Conservation (phyloP, 805 yeast species). For the Zygotorulaspora sp. region DNA sequence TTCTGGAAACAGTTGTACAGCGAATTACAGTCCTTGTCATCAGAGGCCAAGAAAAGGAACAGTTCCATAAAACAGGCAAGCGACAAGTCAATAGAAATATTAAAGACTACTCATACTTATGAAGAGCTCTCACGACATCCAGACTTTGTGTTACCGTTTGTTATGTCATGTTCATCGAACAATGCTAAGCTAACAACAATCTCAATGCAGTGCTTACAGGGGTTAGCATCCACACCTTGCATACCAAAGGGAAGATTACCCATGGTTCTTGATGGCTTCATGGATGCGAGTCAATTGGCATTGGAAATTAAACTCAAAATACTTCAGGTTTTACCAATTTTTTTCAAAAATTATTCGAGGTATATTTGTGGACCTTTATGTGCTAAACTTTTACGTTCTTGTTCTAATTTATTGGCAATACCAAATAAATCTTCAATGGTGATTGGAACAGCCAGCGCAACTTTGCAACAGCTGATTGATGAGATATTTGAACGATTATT, state of each 20-base stretch:
- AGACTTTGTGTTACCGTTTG: slow-evolving; percentile 62
- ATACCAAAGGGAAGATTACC: slow-evolving; percentile 51
- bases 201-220: slow-evolving; percentile 67
- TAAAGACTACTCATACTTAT: slow-evolving; percentile 36
- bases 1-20: slow-evolving; percentile 37
- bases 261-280: slow-evolving; percentile 59
- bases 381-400: slow-evolving; percentile 57
- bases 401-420: slow-evolving; percentile 61
- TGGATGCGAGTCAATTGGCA: slow-evolving; percentile 70
- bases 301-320: slow-evolving; percentile 82
- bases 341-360: slow-evolving; percentile 59
- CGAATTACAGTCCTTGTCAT: slow-evolving; percentile 56
- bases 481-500: slow-evolving; percentile 67
- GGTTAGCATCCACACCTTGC: slow-evolving; percentile 49
- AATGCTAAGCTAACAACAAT: slow-evolving; percentile 69
- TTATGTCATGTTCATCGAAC: slow-evolving; percentile 66
- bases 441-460: slow-evolving; percentile 86
- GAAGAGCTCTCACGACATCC: slow-evolving; percentile 42
- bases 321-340: slow-evolving; percentile 72
- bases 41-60: slow-evolving; percentile 69
- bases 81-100: slow-evolving; percentile 47
- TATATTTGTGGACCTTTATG: slow-evolving; percentile 53
- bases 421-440: slow-evolving; percentile 72
- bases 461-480: slow-evolving; percentile 78
- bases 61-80: slow-evolving; percentile 60